Evolutionary conservation across 352 stramenopile species (phyloP).

Genomic region (Globisporangium orthogonon): DNA sequence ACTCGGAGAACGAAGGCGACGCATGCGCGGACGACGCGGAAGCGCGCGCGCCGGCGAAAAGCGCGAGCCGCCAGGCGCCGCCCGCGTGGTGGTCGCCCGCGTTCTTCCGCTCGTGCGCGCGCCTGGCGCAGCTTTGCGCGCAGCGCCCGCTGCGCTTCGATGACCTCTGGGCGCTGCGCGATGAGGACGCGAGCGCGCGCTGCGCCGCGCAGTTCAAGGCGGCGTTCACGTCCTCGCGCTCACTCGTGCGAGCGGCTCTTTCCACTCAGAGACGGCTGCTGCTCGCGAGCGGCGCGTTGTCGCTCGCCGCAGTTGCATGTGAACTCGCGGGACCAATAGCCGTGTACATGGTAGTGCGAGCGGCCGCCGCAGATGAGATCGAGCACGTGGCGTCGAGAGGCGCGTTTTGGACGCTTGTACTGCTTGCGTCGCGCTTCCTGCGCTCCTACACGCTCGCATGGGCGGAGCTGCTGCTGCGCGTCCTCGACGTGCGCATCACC

Average conservation of each 20-base stretch:
- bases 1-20: background rate
- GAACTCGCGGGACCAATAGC: slow-evolving; percentile 23
- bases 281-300: slow-evolving; percentile 22
- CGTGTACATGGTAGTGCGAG: slow-evolving; percentile 22
- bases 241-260: slow-evolving; percentile 19
- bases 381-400: slow-evolving; percentile 18
- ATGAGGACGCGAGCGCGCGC: slow-evolving; percentile 17
- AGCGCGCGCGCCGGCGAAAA: background rate
- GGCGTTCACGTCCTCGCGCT: slow-evolving; percentile 12
- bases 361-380: slow-evolving; percentile 16
- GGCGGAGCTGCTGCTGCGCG: slow-evolving; percentile 25
- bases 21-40: background rate
- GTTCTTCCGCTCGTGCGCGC: slow-evolving; percentile 30
- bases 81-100: slow-evolving; percentile 20
- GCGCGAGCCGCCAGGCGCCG: background rate
- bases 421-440: slow-evolving; percentile 24
- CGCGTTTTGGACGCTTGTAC: slow-evolving; percentile 21
- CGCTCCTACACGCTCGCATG: slow-evolving; percentile 24
- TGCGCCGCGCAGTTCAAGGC: slow-evolving; percentile 16
- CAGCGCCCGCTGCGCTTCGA: slow-evolving; percentile 18
- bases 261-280: slow-evolving; percentile 17
- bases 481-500: slow-evolving; percentile 14
- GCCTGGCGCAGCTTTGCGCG: slow-evolving; percentile 16
- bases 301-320: slow-evolving; percentile 19
- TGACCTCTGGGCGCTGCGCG: slow-evolving; percentile 28